These are phyloP conservation scores for Diatrype stigma DNA, from an alignment of 2,329 filamentous ascomycete species.

Conservation along the genomic window DNA sequence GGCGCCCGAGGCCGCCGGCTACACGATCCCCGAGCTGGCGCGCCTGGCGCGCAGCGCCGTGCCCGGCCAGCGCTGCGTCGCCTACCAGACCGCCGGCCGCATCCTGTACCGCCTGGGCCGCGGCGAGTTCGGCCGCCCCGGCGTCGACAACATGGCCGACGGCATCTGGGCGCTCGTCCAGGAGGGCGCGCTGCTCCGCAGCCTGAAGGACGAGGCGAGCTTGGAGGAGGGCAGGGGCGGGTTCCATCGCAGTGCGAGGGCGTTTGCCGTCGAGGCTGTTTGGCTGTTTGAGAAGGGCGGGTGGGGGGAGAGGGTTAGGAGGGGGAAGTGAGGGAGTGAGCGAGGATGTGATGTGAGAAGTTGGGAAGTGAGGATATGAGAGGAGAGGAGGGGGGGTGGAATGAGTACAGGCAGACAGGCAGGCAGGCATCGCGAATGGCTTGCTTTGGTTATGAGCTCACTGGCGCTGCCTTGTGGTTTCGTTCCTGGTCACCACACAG, in stretches of 20 bases:
- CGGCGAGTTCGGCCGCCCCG: slow-evolving; percentile 65
- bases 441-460: no score
- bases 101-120: slow-evolving; percentile 78
- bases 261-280: slow-evolving; percentile 82
- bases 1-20: slow-evolving; percentile 89
- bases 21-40: slow-evolving; percentile 84
- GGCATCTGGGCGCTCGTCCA: slow-evolving; percentile 82
- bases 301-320: slow-evolving; percentile 58
- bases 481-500: no score
- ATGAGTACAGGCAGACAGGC: no score
- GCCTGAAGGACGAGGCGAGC: slow-evolving; percentile 70
- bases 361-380: not conserved
- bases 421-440: no score
- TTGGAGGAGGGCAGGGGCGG: slow-evolving; percentile 56
- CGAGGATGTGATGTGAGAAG: not conserved
- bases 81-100: slow-evolving; percentile 85
- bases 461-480: no score
- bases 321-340: slow-evolving; percentile 44
- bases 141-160: slow-evolving; percentile 62
- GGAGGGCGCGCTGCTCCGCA: slow-evolving; percentile 71
- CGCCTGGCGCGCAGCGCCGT: slow-evolving; percentile 76
- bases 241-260: slow-evolving; percentile 78
- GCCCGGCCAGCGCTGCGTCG: slow-evolving; percentile 82
- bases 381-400: not conserved
- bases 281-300: slow-evolving; percentile 77